Percentiles rank a stretch among this genome's conserved stretches.
phyloP scores from a whole-genome alignment of 805 yeast species.

The Sugiyamaella chiloensis region DNA sequence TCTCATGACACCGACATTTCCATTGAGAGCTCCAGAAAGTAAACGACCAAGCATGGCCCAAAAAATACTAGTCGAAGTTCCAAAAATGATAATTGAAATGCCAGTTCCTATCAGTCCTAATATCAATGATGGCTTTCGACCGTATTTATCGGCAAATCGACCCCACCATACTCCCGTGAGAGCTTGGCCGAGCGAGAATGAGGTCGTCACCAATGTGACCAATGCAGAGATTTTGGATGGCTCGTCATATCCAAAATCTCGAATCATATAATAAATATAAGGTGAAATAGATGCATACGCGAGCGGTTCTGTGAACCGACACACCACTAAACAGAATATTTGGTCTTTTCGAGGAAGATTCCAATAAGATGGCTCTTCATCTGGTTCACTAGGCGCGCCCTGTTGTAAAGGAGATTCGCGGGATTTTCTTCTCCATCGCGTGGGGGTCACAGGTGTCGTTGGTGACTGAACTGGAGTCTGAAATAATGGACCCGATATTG shows the following conservation, averaged over 20 bases:
- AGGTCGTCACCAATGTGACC: slow-evolving; percentile 51
- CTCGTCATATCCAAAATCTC: slow-evolving; percentile 45
- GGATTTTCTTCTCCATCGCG: slow-evolving; percentile 11
- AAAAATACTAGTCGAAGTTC: slow-evolving; percentile 51
- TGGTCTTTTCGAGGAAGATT: slow-evolving; percentile 25
- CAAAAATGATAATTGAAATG: slow-evolving; percentile 47
- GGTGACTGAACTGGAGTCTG: not conserved
- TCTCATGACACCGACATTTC: slow-evolving; percentile 61
- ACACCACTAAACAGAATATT: slow-evolving; percentile 22
- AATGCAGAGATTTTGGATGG: slow-evolving; percentile 29
- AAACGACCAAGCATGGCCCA: slow-evolving; percentile 53
- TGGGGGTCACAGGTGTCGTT: slow-evolving; percentile 7
- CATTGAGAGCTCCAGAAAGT: slow-evolving; percentile 54
- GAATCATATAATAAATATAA: slow-evolving; percentile 59
- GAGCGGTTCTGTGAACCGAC: slow-evolving; percentile 57
- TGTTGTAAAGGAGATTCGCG: not conserved
- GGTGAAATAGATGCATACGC: slow-evolving; percentile 63
- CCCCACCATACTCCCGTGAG: slow-evolving; percentile 61
- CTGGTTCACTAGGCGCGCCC: slow-evolving; percentile 1
- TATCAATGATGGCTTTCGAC: slow-evolving; percentile 53
- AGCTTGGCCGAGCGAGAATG: slow-evolving; percentile 59
- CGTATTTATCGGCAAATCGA: slow-evolving; percentile 48
- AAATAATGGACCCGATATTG: not conserved
- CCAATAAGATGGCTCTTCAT: slow-evolving; percentile 20
- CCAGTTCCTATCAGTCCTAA: slow-evolving; percentile 54